Percentiles rank a stretch among this genome's conserved stretches.
phyloP scores from a whole-genome alignment of 1,284 basidiomycete species.

The Puccinia hordei region DNA sequence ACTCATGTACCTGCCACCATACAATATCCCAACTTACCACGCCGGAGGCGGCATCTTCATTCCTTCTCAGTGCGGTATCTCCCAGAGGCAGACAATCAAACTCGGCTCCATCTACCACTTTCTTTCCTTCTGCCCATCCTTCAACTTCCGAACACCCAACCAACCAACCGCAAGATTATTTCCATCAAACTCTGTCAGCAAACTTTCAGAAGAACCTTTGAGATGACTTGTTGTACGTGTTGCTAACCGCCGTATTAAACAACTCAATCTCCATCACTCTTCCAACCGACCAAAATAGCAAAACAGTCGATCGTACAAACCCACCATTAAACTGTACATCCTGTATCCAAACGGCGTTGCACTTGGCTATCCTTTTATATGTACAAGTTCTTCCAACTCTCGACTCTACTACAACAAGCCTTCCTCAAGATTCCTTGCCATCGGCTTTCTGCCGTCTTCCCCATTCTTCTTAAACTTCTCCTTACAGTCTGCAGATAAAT shows the following conservation, averaged over 20 bases:
- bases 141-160: conserved; percentile 15
- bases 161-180: conserved; percentile 31
- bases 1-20: background rate
- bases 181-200: conserved; percentile 44
- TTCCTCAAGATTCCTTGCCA: conserved; percentile 31
- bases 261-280: background rate
- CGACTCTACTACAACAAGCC: conserved; percentile 1
- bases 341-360: background rate
- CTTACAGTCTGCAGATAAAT: conserved; percentile 14
- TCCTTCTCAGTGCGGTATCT: conserved; percentile 43
- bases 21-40: conserved; percentile 19
- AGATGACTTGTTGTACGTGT: conserved; percentile 16
- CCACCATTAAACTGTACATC: conserved; percentile 22
- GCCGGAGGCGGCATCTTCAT: conserved; percentile 17
- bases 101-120: conserved; percentile 27
- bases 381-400: background rate
- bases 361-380: background rate
- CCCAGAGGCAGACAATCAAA: conserved; percentile 36
- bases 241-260: background rate
- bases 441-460: conserved; percentile 16
- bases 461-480: conserved; percentile 8
- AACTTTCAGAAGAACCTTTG: conserved; percentile 31
- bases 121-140: conserved; percentile 35
- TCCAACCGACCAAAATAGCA: background rate
- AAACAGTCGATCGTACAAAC: conserved; percentile 14